Evolutionary conservation across 768 basidiomycete species (phyloP), one percentile per base, ranked within the genome.

Genomic region (Amanita brunnescens): DNA sequence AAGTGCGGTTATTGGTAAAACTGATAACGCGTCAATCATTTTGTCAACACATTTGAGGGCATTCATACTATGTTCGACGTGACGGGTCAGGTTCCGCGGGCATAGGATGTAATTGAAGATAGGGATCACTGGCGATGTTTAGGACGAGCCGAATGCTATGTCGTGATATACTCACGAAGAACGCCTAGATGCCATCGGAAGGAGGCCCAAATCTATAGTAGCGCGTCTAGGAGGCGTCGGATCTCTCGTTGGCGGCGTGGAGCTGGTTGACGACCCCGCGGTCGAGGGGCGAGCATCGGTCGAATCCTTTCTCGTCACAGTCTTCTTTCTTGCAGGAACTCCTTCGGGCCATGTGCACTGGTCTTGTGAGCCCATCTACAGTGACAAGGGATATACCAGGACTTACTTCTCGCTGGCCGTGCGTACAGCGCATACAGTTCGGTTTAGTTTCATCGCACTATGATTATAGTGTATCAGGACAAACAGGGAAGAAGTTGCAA

Each of bases 371-470:
- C 24, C 37, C 48, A 43, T 29, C 48, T 34, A 50, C 14, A 20
- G 39, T 49, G 32, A 49, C 14, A 43, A 34, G 1, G 14, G 10
- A 23, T 23, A 18, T 6, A 21, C 20, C 13, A 26, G 38, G 3
- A 66, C 81, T 48, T 65, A 88, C 89, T 59, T 91, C 87, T 66
- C 90, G 76, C 60, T 91, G 86, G 8, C 87, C 85, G 65, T 90
- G 88, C 21, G 82, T 79, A 60, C 91, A 95, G 32, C 91, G 81
- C 73, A 82, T 81, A 70, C 92, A 95, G 52, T 76, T 78, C 49
- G 92, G 93, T 63, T 92, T 89, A 10, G 78, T 78, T 69, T 97
- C 93, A 64, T 94, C 93, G 67, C 93, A 97, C 87, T 91, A 57
- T 13, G 50, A 32, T 26, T 21, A 21, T 16, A 38, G 33, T 21